Conservation (phyloP, 2,329 filamentous ascomycete genomes). For the Botrytis sinoallii region DNA sequence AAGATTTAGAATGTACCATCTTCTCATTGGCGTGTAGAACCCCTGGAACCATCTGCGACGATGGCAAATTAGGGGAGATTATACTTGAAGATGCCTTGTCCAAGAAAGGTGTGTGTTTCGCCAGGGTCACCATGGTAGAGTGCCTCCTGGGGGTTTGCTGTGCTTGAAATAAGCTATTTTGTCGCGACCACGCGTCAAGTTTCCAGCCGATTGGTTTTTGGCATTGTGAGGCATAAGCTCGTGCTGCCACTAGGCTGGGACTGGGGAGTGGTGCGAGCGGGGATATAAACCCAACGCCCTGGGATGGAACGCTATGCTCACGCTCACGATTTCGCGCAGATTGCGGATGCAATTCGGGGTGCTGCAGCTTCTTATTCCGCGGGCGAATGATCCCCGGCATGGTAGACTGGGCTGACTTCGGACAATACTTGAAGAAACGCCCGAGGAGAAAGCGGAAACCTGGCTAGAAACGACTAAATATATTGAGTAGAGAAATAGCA, state of each 20-base stretch:
- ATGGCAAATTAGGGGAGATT: background rate
- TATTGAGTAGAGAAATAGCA: background rate
- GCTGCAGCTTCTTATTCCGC: background rate
- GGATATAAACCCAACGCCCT: background rate
- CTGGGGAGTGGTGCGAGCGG: constrained; percentile 24
- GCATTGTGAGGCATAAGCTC: constrained; percentile 28
- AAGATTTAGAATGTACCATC: background rate
- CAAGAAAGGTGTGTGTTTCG: background rate
- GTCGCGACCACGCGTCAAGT: constrained; percentile 21
- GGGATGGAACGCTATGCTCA: background rate
- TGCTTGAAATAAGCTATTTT: constrained; percentile 25
- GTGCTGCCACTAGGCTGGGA: constrained; percentile 32
- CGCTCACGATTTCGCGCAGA: background rate
- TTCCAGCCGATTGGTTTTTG: constrained; percentile 22
- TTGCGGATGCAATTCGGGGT: background rate
- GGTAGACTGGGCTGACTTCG: background rate
- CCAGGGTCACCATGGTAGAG: constrained; percentile 14
- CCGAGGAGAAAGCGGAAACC: background rate
- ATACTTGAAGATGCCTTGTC: background rate
- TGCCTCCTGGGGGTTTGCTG: constrained; percentile 27
- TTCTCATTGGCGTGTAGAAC: background rate
- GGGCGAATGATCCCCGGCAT: background rate
- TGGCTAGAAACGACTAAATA: background rate
- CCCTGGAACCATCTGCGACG: background rate
- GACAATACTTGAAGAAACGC: background rate